Base-by-base conservation (phyloP, 2,329 filamentous ascomycete species). In the Aspergillus novoparasiticus region DNA sequence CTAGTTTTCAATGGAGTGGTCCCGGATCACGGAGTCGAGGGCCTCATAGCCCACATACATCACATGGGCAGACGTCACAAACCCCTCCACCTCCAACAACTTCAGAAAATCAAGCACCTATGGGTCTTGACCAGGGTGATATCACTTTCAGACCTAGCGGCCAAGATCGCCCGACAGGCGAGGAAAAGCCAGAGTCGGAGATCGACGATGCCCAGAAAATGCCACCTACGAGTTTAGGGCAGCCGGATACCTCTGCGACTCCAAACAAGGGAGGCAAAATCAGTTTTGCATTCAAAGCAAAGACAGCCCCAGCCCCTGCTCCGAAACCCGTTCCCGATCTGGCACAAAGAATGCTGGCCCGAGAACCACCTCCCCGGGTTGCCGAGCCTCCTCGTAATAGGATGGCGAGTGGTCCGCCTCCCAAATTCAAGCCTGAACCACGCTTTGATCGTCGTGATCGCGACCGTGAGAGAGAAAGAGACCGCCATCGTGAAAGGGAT, bases 231-330 rank as follows among this genome's bases (percentile, higher is more conserved):
- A 54, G 16, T 12, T 82, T 78, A 61, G 85, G 86, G 62, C 81
- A 86, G 45, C 79, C 84, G 2, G 82, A 85, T 23, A 81, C 83
- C 2, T 84, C 86, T 6, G 82, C 86, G n/a, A 82, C 85, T 64
- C 73, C 78, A 64, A 76, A 82, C 73, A 81, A 82, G 63, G 81
- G 81, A 3, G 87, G 88, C 51, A 95, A 94, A 78, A 96, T 97
- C 73, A 96, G 93, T 75, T 98, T 98, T 76, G 93, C 93, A 1
- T 93, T 98, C 78, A 97, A 97, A 75, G 86, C 89, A 61, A 94
- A 90, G 73, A 86, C 88, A 26, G 83, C 85, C 3, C 83, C 89
- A 23, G 79, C 81, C 30, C 81, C 85, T 65, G 81, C 83, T 62
- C 80, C 81, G 54, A 84, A 84, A 65, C 78, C 81, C 32, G 83